Evolutionary conservation across 139 green algal genomes (phyloP), one percentile per base, ranked within the genome.

Genomic region (Chlamydomonas sp.): DNA sequence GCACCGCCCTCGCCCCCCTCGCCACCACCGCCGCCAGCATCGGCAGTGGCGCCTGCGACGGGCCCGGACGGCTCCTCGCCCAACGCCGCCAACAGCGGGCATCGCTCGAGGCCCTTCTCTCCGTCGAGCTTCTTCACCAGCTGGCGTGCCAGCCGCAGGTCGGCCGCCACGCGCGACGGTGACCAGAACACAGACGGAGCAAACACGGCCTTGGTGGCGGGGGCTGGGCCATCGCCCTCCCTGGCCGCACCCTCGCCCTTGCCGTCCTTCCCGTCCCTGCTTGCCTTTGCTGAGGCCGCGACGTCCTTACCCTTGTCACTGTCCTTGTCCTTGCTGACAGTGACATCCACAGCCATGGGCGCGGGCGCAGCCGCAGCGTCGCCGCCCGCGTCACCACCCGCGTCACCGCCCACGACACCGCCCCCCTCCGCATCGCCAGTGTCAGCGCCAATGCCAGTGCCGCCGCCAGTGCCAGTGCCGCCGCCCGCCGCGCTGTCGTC

Each of bases 61-160:
- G 29, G 61, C 24, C 60, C 49, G 3, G 28, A 3, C 2, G 68
- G 13, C 22, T 50, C 66, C 1, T 61, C 29, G 3, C 35, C 3
- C 3, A 48, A 37, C 35, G 60, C 43, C 22, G 76, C 70, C 60
- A 84, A 47, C 54, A 91, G 77, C 5, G 76, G 71, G 73, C 90
- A 63, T 29, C 29, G 47, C 61, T 24, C 26, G 2, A 96, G 69
- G 29, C 85, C 87, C 63, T 90, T 90, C 81, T 96, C 90, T 22
- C 47, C 31, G 66, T 96, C 90, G 35, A 97, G 38, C 65, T 84
- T 80, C 2, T 62, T 54, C 20, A 83, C 76, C n/a, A 97, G 69
- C 30, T 71, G 38, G 31, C 36, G 59, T 26, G 85, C 84, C 1
- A 87, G 76, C 35, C 61, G 64, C 33, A 91, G 67, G 79, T 97